Base-by-base conservation (phyloP, 169 alveolate genomes). In the Besnoitia besnoiti region DNA sequence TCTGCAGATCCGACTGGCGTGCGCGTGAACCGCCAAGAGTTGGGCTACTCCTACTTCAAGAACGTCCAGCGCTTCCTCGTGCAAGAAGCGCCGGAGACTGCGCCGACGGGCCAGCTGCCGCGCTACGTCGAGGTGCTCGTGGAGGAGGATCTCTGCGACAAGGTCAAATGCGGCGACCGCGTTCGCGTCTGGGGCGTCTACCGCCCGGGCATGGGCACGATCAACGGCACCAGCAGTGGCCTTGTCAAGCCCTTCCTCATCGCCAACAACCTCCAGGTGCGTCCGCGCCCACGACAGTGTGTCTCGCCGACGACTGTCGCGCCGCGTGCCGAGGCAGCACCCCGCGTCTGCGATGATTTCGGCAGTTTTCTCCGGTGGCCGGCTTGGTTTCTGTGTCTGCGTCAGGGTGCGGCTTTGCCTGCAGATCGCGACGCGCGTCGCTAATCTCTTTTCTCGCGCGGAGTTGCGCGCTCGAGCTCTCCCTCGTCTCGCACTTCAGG, bases 51-150 rank as follows among this genome's bases (percentile, higher is more conserved):
- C 95, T 95, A 96, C 93, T 98, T 97, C 95, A 97, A 97, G 93
- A 98, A 98, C 93, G 95, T 95, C 95, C 99, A 99, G 95, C 96
- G 96, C 39, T 94, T 99, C 85, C 95, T 97, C 51, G 94, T 99
- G 0, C 99, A 99, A 95, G 99, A 99, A 95, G 95, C 98, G 87
- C 99, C 99, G 0, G 99, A 99, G 95, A 98, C 98, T 94, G 97
- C 99, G 0, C 99, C 99, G 19, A 96, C 99, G 37, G 99, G 93
- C 46, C 99, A 98, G 95, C 97, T 99, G 95, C 99, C 99, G 12
- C 96, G 99, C 82, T 97, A 99, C 88, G 97, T 99, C 67, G 98
- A 98, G 91, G 99, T 98, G 40, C 95, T 98, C 30, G 97, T 96
- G n/a, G 98, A 97, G 91, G 98, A 98, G 90, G 99, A 98, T 95